Base-by-base conservation (phyloP, 1,139 yeast genomes). In the Candida sanyaensis region DNA sequence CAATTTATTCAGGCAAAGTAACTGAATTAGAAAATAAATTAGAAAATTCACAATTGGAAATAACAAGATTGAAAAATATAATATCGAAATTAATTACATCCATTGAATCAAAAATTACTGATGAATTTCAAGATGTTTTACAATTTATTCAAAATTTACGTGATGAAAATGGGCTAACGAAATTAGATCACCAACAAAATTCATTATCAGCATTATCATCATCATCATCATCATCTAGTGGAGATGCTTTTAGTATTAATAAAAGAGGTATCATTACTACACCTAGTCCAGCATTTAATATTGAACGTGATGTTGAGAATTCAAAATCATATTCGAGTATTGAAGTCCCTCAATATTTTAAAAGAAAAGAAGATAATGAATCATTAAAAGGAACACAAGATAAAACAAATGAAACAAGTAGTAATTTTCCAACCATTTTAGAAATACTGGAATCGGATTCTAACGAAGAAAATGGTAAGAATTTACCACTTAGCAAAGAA, bases 21-120 rank as follows among this genome's bases (percentile, higher is more conserved):
- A 64, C 75, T 2, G 81, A 76, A 27, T 62, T 85, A 62, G 88
- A 84, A 58, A 57, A 63, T 11, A 75, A 69, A 50, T 60, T 80
- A 23, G 68, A 76, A 39, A 76, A 72, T 23, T 61, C 78, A 50
- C 71, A 79, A 12, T 72, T 69, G 48, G 83, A 81, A 51, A 77
- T 80, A 52, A 64, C 77, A 40, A 56, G 58, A 60, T 66, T 53
- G 58, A 66, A 48, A 65, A 71, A 46, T 55, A 41, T 17, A 3
- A 21, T 40, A 9, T 28, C 32, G n/a, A 44, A 36, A 11, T 23
- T 45, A 21, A 23, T 44, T n/a, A 37, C 11, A 24, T 30, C 38
- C 3, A 31, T 52, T 17, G 55, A 52, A 34, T 31, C 43, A 6
- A 71, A 73, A 3, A 64, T 81, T 5, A 57, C 71, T n/a, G 61